Percentiles rank a stretch among this genome's conserved stretches.
These are phyloP conservation scores for Calonectria montana DNA, from an alignment of 2,329 filamentous ascomycete species.

Conservation along the genomic window DNA sequence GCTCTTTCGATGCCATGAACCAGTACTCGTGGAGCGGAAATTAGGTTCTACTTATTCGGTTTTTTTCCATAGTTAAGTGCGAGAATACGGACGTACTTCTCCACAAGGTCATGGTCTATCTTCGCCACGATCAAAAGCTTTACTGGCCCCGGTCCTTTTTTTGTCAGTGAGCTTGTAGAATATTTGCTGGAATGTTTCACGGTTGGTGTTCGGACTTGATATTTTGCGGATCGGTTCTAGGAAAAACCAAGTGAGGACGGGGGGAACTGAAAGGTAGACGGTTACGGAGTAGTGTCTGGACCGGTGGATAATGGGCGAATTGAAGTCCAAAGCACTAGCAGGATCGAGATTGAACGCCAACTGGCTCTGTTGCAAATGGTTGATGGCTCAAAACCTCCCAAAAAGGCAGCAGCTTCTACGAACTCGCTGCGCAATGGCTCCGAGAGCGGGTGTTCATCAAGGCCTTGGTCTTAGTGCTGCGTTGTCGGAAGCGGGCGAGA, in stretches of 20 bases:
- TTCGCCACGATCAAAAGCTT: conserved; percentile 36
- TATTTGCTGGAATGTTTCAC: conserved; percentile 35
- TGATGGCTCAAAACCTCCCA: neutral
- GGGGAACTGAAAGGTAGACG: conserved; percentile 16
- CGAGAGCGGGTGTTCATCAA: neutral
- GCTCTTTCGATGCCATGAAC: conserved; percentile 62
- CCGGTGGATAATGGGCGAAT: neutral
- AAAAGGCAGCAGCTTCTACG: neutral
- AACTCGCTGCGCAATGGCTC: neutral
- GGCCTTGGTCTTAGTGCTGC: neutral
- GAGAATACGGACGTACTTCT: conserved; percentile 35
- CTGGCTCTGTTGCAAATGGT: neutral
- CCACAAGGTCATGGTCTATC: conserved; percentile 31
- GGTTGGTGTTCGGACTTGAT: conserved; percentile 38
- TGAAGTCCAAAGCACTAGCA: neutral
- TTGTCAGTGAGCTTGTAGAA: conserved; percentile 43
- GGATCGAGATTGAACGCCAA: neutral
- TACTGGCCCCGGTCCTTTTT: conserved; percentile 26
- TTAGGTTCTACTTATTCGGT: conserved; percentile 39
- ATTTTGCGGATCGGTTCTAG: conserved; percentile 29
- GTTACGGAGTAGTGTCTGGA: conserved; percentile 4
- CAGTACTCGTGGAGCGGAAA: conserved; percentile 70
- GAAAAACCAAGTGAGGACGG: conserved; percentile 16
- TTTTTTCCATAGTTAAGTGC: conserved; percentile 22
- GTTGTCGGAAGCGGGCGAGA: neutral